phyloP scores from a whole-genome alignment of 2,329 filamentous ascomycete genomes.

The Fusarium citri region DNA sequence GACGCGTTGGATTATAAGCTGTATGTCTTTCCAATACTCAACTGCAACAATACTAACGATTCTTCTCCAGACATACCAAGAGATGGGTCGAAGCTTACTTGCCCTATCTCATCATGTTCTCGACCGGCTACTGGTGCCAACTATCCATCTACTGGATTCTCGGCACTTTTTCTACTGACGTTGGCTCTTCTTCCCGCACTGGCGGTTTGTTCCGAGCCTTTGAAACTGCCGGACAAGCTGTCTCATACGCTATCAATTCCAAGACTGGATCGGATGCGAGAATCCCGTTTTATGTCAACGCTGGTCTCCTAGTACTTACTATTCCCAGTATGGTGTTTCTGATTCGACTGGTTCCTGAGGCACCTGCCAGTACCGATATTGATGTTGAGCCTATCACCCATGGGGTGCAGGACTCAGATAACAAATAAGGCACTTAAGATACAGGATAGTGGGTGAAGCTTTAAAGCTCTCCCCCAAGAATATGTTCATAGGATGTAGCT shows the following conservation, averaged over 20 bases:
- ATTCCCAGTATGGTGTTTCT: background rate
- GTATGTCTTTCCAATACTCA: background rate
- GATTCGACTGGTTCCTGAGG: background rate
- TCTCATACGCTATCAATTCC: slow-evolving; percentile 1
- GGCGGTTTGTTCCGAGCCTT: background rate
- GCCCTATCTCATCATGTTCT: background rate
- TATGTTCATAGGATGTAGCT: background rate
- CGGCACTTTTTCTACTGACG: background rate
- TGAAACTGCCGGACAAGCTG: slow-evolving; percentile 3
- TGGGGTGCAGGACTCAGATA: background rate
- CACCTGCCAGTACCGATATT: background rate
- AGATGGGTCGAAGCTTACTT: background rate
- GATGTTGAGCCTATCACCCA: background rate
- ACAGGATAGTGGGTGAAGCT: background rate
- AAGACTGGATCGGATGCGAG: background rate
- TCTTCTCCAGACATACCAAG: background rate
- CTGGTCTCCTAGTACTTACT: background rate
- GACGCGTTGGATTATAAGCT: background rate
- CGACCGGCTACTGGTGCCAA: background rate
- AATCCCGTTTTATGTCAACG: background rate
- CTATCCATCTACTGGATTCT: slow-evolving; percentile 4
- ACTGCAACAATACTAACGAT: fast-evolving
- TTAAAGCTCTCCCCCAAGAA: background rate
- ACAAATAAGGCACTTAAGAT: background rate
- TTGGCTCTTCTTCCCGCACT: background rate